Evolutionary conservation across 2,329 filamentous ascomycete genomes (phyloP), one percentile per base, ranked within the genome.

Genomic region (Metarhizium humberi): DNA sequence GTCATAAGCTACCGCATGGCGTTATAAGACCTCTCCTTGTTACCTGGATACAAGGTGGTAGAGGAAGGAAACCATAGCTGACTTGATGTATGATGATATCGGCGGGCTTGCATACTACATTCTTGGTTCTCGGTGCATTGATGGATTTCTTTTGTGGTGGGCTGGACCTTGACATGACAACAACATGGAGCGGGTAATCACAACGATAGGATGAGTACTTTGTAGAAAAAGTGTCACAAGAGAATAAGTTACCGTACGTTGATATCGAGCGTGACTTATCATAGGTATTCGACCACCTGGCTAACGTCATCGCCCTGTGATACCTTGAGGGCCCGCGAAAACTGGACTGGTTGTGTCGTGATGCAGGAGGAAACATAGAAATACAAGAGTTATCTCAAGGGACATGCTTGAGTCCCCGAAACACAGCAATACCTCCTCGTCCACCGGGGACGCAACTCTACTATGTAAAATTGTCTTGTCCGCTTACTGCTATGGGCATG

Each of bases 1-100:
- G 42, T 47, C 42, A 42, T 53, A 40, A 43, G 20, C 45, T 32
- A 53, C 40, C 29, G 20, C 45, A 50, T 53, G 52, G 36, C 52
- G 45, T 53, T 49, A 18, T 8, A 43, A 52, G 25, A 16, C 45
- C 11, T 38, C 52, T 38, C 11, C 36, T 38, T 32, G 40, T 20
- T 6, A 36, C 53, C 38, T 50, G 53, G 30, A 51, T 45, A 54
- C 42, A 29, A 16, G 53, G 38, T 38, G 38, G 20, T 51, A 29
- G 25, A 43, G 36, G 38, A 51, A 16, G 50, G 36, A 43, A 51
- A 34, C 18, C 11, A 42, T 16, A 48, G 49, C 53, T 40, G 49
- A 50, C 16, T 47, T 18, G 42, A 47, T 47, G 49, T 55, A 51
- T 20, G 6, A 47, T 48, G 32, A 51, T 48, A 43, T 38, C 49